phyloP scores from a whole-genome alignment of 169 alveolate genomes.

The Plasmodium yoelii region DNA sequence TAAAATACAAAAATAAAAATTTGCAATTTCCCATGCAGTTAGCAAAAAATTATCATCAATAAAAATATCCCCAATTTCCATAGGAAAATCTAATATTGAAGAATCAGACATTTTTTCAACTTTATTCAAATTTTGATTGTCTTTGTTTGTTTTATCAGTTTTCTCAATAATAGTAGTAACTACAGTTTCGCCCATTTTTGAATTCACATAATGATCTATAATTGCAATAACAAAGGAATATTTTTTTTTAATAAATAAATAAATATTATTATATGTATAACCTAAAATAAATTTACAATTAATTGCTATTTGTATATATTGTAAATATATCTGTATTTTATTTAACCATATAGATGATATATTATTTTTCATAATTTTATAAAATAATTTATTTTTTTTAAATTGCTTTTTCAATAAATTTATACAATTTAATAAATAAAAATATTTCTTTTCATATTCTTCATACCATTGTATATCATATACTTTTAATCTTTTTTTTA shows the following conservation, averaged over 20 bases:
- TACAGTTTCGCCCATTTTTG: background rate
- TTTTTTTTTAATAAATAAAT: constrained; percentile 45
- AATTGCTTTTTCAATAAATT: constrained; percentile 29
- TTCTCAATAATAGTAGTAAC: background rate
- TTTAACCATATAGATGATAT: constrained; percentile 63
- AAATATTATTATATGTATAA: constrained; percentile 43
- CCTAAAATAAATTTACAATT: constrained; percentile 56
- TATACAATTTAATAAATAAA: constrained; percentile 44
- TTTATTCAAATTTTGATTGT: background rate
- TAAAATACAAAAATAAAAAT: constrained; percentile 59
- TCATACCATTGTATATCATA: constrained; percentile 76
- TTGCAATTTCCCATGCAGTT: constrained; percentile 75
- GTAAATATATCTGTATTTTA: constrained; percentile 57
- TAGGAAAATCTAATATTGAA: too few species aligned
- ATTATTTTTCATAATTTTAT: constrained; percentile 45
- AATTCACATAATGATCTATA: constrained; percentile 9
- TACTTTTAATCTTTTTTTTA: constrained; percentile 43
- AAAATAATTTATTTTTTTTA: constrained; percentile 35
- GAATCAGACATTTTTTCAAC: background rate
- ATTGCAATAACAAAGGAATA: constrained; percentile 19
- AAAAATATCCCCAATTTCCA: background rate
- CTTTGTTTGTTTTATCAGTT: background rate
- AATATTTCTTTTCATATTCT: constrained; percentile 54
- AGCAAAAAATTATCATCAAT: constrained; percentile 30
- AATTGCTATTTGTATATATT: constrained; percentile 55